Conservation (phyloP, 441 rosid genomes). For the Arabidopsis hybrid region DNA sequence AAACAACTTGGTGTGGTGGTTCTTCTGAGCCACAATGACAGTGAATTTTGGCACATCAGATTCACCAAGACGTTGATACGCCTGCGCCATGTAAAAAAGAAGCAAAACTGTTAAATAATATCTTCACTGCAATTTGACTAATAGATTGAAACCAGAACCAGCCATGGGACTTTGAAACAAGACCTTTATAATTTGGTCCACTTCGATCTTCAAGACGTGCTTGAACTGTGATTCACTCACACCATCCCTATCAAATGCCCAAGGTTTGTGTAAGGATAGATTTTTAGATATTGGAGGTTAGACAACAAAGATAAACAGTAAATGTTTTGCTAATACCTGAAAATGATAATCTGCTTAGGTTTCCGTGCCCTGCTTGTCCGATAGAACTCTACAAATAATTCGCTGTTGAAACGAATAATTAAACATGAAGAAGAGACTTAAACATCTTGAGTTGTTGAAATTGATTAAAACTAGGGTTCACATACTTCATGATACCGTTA, state of each 20-base stretch:
- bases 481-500: constrained; percentile 88
- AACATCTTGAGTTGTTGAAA: neutral
- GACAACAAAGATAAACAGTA: constrained; percentile 1
- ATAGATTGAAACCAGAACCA: constrained; percentile 10
- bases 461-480: neutral
- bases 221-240: constrained; percentile 90
- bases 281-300: constrained; percentile 5
- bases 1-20: constrained; percentile 89
- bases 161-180: constrained; percentile 7
- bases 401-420: constrained; percentile 48
- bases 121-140: neutral
- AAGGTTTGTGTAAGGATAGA: constrained; percentile 2
- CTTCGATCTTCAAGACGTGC: constrained; percentile 85
- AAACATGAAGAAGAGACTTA: constrained; percentile 17
- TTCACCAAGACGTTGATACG: constrained; percentile 82
- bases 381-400: constrained; percentile 76
- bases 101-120: constrained; percentile 15
- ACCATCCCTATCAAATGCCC: constrained; percentile 72
- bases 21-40: constrained; percentile 87
- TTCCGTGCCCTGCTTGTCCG: constrained; percentile 58
- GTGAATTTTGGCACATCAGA: constrained; percentile 80
- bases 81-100: constrained; percentile 51
- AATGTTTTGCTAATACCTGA: constrained; percentile 61
- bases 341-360: constrained; percentile 84
- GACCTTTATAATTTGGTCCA: constrained; percentile 87